Base-by-base conservation (phyloP, 2,329 filamentous ascomycete species). In the Gnomoniopsis smithogilvyi region DNA sequence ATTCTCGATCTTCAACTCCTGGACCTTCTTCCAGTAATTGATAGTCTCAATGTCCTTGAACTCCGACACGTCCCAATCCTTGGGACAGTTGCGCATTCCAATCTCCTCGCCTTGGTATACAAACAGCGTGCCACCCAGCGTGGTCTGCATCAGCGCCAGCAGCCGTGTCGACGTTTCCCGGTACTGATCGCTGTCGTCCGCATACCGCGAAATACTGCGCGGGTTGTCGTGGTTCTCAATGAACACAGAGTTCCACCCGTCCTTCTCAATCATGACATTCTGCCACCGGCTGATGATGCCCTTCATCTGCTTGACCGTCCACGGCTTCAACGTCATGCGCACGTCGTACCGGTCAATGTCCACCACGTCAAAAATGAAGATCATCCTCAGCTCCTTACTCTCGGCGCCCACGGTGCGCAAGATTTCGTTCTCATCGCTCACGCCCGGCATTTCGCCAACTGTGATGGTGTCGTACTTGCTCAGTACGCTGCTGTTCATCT, bases 71-170 rank as follows among this genome's bases (percentile, higher is more conserved):
- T 73, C 73, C 84, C 87, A 89, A 4, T 79, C 75, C 11, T 72
- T 71, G 2, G 87, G 86, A 21, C 87, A 77, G 65, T 89, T 89
- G 36, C 79, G 76, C 82, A 88, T 88, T 19, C 85, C 87, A 36
- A 89, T 76, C 70, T 90, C 87, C 67, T 90, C 85, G 14, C 87
- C 87, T 68, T 89, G 86, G 67, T 88, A 89, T n/a, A 89, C 73
- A 66, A 87, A 89, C 0, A 85, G 76, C 0, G 87, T 88, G 17
- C 86, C 87, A 2, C 81, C 78, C 63, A 87, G 81, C 52, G 84
- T 75, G 3, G 75, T 77, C 59, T 85, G 75, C 62, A 86, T 78
- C 10, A 82, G 75, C 21, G 84, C 80, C 17, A 89, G 73, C 71
- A 88, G 78, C 71, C 88, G 88, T 11, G 81, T 81, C 19, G 82